Evolutionary conservation across 768 basidiomycete species (phyloP).

Genomic region (Tephrocybe rancida): DNA sequence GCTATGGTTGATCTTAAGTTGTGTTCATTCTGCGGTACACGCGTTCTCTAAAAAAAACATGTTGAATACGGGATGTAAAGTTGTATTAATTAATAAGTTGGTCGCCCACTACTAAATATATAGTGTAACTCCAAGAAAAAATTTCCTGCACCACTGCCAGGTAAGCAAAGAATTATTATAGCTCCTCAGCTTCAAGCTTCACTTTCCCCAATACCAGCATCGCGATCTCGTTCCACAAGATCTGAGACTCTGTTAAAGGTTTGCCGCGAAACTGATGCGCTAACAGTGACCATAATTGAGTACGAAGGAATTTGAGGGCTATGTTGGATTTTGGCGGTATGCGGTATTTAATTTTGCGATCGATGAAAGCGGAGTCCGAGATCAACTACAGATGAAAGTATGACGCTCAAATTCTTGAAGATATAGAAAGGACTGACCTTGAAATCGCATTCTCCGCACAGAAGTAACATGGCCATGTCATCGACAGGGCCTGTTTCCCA

Average conservation of each 20-base stretch:
- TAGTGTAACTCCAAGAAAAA: no score
- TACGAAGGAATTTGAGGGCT: constrained; percentile 80
- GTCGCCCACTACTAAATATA: no score
- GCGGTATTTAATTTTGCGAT: constrained; percentile 82
- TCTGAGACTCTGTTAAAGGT: constrained; percentile 57
- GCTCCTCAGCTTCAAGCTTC: constrained; percentile 37
- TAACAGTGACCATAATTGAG: constrained; percentile 58
- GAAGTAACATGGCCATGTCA: constrained; percentile 74
- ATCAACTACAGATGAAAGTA: constrained; percentile 50
- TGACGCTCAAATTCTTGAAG: not conserved
- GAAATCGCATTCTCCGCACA: constrained; percentile 91
- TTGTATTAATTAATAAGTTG: no score
- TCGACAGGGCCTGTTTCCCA: constrained; percentile 95
- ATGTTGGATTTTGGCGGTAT: constrained; percentile 70
- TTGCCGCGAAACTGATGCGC: constrained; percentile 70
- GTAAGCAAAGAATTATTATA: not conserved
- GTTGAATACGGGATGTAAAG: no score
- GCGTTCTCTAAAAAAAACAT: no score
- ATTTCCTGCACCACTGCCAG: not conserved
- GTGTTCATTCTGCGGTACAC: no score
- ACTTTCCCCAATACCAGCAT: constrained; percentile 60
- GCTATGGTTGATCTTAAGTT: no score
- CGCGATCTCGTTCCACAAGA: constrained; percentile 74
- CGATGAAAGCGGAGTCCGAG: constrained; percentile 72
- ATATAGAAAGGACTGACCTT: constrained; percentile 45